Evolutionary conservation across 495 filamentous ascomycete genomes (phyloP).

Genomic region (Penicillium bovifimosum): DNA sequence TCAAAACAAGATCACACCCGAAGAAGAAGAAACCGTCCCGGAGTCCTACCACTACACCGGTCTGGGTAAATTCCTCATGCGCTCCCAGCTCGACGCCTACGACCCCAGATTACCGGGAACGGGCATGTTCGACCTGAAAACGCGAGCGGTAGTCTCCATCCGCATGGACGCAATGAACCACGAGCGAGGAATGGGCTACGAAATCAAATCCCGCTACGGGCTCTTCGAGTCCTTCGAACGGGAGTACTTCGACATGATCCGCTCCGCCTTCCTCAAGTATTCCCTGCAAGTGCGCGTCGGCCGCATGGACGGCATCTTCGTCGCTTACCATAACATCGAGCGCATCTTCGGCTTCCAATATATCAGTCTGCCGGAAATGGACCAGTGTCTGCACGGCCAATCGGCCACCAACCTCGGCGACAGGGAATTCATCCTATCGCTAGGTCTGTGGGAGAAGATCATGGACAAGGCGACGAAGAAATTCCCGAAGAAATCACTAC

Average conservation of each 20-base stretch:
- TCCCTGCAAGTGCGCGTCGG: constrained; percentile 93
- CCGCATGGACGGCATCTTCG: constrained; percentile 97
- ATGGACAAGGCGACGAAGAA: constrained; percentile 66
- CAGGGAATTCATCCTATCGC: constrained; percentile 76
- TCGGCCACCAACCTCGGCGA: constrained; percentile 63
- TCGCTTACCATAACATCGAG: constrained; percentile 94
- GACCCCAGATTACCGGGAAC: constrained; percentile 82
- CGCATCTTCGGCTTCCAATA: constrained; percentile 99
- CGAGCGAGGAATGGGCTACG: constrained; percentile 75
- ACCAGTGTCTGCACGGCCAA: constrained; percentile 73
- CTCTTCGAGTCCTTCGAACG: constrained; percentile 87
- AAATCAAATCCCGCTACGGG: constrained; percentile 70
- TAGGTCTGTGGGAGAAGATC: constrained; percentile 70
- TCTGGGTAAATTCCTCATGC: constrained; percentile 85
- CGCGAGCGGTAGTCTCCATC: constrained; percentile 81
- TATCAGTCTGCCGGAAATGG: constrained; percentile 79
- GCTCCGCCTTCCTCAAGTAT: constrained; percentile 92
- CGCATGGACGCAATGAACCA: constrained; percentile 74
- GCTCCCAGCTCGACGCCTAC: constrained; percentile 90
- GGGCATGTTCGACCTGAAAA: constrained; percentile 97
- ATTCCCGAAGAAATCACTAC: constrained; percentile 67
- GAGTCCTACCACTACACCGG: constrained; percentile 88
- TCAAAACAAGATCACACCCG: constrained; percentile 54
- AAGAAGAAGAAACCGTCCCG: constrained; percentile 58
- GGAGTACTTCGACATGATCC: constrained; percentile 95